Conservation (phyloP, 805 yeast genomes). For the Saccharomyces paradoxus region DNA sequence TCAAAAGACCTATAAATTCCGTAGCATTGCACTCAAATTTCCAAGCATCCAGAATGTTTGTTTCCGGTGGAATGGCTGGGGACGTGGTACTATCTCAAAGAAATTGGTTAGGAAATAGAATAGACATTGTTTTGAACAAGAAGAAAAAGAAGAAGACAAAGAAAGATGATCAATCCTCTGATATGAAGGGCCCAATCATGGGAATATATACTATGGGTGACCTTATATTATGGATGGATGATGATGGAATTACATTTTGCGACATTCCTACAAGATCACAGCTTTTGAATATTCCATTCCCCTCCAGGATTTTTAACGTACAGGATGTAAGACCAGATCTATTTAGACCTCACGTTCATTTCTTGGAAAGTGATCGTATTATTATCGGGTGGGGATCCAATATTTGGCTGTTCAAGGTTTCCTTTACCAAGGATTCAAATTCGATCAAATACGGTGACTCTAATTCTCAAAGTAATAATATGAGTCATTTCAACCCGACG, state of each 20-base stretch:
- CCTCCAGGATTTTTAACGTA: conserved; percentile 37
- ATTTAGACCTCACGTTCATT: conserved; percentile 71
- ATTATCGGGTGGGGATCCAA: conserved; percentile 77
- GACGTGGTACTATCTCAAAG: conserved; percentile 63
- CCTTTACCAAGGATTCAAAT: conserved; percentile 22
- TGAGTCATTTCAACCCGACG: conserved; percentile 1
- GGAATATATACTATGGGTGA: conserved; percentile 56
- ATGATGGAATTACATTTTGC: conserved; percentile 63
- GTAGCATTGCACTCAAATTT: conserved; percentile 75
- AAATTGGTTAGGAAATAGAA: conserved; percentile 82
- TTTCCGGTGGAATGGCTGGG: conserved; percentile 89
- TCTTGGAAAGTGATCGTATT: conserved; percentile 56
- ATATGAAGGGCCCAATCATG: conserved; percentile 54
- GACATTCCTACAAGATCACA: conserved; percentile 45
- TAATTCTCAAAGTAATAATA: background rate
- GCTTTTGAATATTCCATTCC: conserved; percentile 48
- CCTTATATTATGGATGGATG: conserved; percentile 75
- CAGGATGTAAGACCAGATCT: conserved; percentile 52
- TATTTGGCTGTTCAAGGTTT: conserved; percentile 60
- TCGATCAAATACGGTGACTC: conserved; percentile 3
- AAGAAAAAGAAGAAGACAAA: conserved; percentile 20
- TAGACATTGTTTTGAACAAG: conserved; percentile 55
- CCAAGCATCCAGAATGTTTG: conserved; percentile 49
- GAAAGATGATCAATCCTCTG: background rate
- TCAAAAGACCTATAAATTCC: conserved; percentile 80